Base-by-base conservation (phyloP, 768 basidiomycete genomes). In the Crepidotus variabilis region DNA sequence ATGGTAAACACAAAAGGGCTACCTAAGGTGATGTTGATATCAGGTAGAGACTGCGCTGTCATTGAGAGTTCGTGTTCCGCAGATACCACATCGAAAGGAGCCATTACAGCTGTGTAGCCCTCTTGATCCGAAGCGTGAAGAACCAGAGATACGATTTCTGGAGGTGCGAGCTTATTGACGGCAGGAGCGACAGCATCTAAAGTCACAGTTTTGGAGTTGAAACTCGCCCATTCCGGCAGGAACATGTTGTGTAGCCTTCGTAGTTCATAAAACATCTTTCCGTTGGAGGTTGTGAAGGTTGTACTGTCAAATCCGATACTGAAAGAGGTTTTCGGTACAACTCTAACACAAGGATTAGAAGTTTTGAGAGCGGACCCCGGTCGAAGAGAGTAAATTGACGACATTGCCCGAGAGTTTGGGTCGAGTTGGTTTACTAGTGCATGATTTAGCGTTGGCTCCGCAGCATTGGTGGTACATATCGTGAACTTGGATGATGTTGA, bases 241-340 rank as follows among this genome's bases (percentile, higher is more conserved):
- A 77, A 74, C 0, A 84, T 82, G n/a, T 90, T 87, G 60, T 92
- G 83, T 0, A 76, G 73, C 64, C 81, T 80, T 33, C 81, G 76
- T 23, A 86, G 85, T 9, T 78, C 75, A 65, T 94, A 94, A 65
- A 67, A 87, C 36, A 90, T 62, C 33, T 79, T 71, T 1, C 59
- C 60, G 14, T 69, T 56, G 28, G 79, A 73, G 18, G 22, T 54
- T 1, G 66, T 57, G 68, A 85, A 87, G 1, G 90, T 94, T 34
- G 80, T 73, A 57, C 81, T 75, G 51, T 85, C 72, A 62, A 97
- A 83, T 13, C 94, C 95, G 56, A 98, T 80, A 63, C 91, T 92
- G 73, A 96, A 98, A 0, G 90, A 91, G 93, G 94, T 96, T 47
- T 74, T 70, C 6, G 82, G 82, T 1, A 92, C 93, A 9, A 96